A percentile compares a stretch with the other conserved stretches of the same genome.
Conservation (phyloP, 2,329 filamentous ascomycete genomes). For the Colletotrichum siamense region DNA sequence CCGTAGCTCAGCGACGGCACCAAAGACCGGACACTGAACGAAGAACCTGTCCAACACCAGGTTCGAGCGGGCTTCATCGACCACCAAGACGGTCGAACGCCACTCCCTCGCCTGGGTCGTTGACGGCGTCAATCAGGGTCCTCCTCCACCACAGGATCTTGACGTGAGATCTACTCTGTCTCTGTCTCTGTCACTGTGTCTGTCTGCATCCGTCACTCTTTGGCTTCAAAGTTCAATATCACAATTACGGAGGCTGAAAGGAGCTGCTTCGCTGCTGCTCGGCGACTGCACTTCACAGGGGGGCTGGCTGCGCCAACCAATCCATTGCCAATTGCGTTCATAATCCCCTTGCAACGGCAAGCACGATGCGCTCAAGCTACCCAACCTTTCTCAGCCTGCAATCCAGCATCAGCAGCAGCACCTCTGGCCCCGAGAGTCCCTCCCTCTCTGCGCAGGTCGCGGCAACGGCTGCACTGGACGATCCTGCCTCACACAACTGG, state of each 20-base stretch:
- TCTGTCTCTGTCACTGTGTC: not conserved
- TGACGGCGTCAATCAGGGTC: not conserved
- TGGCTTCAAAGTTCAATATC: not conserved
- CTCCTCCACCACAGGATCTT: not conserved
- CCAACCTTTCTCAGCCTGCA: not conserved
- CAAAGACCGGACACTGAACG: not conserved
- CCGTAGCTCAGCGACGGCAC: not conserved
- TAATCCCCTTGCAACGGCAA: not conserved
- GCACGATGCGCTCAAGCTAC: not conserved
- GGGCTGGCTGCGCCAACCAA: not conserved
- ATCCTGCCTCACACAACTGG: not conserved
- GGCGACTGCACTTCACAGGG: not conserved
- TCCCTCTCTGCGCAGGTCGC: not conserved
- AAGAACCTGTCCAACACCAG: not conserved
- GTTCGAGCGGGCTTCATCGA: not conserved
- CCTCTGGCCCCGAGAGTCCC: fast-evolving
- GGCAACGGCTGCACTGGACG: not conserved
- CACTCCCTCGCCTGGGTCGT: not conserved
- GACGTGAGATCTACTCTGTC: not conserved
- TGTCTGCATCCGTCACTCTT: not conserved
- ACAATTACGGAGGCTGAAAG: not conserved
- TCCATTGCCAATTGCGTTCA: not conserved
- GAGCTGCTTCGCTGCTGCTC: not conserved
- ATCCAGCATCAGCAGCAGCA: not conserved
- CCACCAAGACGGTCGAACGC: not conserved